phyloP scores from a whole-genome alignment of 345 rosid genomes.

The Boechera divaricarpa region DNA sequence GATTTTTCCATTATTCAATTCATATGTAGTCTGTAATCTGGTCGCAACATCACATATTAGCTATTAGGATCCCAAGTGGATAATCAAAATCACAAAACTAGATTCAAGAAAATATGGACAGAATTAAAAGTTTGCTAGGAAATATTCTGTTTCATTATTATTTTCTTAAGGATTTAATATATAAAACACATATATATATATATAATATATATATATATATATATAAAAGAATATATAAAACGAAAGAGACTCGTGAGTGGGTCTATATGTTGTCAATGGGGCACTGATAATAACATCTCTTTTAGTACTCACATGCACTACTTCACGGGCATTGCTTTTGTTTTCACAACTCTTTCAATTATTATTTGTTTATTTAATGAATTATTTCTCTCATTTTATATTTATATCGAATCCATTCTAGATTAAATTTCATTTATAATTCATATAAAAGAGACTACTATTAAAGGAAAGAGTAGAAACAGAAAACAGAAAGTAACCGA shows the following conservation, averaged over 20 bases:
- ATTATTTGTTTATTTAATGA: constrained; percentile 33
- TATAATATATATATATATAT: neutral
- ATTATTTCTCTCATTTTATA: neutral
- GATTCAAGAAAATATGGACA: neutral
- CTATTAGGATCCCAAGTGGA: constrained; percentile 16
- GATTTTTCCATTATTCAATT: neutral
- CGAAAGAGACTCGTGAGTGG: constrained; percentile 80
- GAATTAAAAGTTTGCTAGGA: neutral
- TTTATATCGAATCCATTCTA: neutral
- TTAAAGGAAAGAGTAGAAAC: constrained; percentile 36
- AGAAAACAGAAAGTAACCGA: constrained; percentile 43
- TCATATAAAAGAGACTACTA: constrained; percentile 15
- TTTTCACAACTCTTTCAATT: constrained; percentile 45
- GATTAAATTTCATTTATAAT: constrained; percentile 15
- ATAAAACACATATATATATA: too few relatives aligned
- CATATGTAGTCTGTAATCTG: neutral
- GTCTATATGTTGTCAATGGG: constrained; percentile 62
- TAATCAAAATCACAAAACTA: constrained; percentile 12
- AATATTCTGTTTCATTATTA: neutral
- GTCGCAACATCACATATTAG: constrained; percentile 7
- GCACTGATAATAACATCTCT: constrained; percentile 86
- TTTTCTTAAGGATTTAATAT: neutral
- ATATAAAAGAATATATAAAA: constrained; percentile 12
- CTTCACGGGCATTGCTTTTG: constrained; percentile 84
- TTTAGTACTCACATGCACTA: constrained; percentile 83